Evolutionary conservation across 768 basidiomycete genomes (phyloP).

Genomic region (Hypsizygus marmoreus): DNA sequence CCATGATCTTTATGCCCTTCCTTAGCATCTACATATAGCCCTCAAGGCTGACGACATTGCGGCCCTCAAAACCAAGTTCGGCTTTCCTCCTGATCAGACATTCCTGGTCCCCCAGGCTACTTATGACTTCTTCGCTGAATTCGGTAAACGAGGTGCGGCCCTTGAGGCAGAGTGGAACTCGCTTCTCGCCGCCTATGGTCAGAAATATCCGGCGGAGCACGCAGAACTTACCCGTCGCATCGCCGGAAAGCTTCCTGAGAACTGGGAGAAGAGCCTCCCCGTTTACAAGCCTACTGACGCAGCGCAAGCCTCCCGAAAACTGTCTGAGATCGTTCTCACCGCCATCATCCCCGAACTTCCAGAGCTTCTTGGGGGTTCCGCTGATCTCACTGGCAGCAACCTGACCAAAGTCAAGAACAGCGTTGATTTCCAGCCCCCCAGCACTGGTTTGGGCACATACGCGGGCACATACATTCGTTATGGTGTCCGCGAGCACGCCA

Average conservation of each 20-base stretch:
- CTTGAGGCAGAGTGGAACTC: conserved; percentile 76
- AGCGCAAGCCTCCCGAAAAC: conserved; percentile 89
- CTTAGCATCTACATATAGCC: conserved; percentile 43
- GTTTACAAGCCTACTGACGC: conserved; percentile 82
- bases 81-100: conserved; percentile 73
- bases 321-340: conserved; percentile 87
- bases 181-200: conserved; percentile 64
- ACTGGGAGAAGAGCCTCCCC: conserved; percentile 86
- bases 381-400: conserved; percentile 91
- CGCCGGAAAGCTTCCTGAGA: conserved; percentile 76
- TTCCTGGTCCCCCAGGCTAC: conserved; percentile 80
- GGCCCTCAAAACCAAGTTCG: conserved; percentile 80
- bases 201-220: conserved; percentile 83
- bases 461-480: conserved; percentile 91
- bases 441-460: conserved; percentile 82
- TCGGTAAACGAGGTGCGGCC: conserved; percentile 72
- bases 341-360: conserved; percentile 75
- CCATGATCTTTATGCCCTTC: not conserved
- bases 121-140: conserved; percentile 65
- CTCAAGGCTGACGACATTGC: conserved; percentile 91
- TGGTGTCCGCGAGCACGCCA: conserved; percentile 97
- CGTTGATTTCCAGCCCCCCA: conserved; percentile 92
- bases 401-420: conserved; percentile 83
- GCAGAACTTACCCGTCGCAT: conserved; percentile 87
- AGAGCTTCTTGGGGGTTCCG: conserved; percentile 87